These are phyloP conservation scores for Vaccinium corymbosum DNA, from an alignment of 148 eudicot species.

Conservation along the genomic window DNA sequence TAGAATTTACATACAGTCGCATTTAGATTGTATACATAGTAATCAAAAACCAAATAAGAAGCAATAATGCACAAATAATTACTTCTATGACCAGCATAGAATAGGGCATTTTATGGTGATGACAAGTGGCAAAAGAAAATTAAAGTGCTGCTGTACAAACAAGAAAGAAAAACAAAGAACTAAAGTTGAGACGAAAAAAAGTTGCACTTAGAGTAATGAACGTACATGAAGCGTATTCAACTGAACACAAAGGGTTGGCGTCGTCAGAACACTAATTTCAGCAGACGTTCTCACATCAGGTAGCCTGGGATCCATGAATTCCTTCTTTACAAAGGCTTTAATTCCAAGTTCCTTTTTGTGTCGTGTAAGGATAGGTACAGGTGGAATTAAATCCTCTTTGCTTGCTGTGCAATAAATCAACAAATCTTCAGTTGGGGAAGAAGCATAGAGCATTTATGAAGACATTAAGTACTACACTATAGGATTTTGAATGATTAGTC, in stretches of 20 bases:
- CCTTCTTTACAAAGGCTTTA: conserved; percentile 91
- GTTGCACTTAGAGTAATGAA: conserved; percentile 17
- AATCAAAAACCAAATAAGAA: conserved; percentile 8
- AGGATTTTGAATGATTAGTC: not conserved
- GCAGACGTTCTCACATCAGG: conserved; percentile 76
- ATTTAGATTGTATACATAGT: not conserved
- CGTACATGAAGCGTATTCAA: conserved; percentile 90
- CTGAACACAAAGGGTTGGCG: conserved; percentile 84
- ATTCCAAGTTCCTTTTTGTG: conserved; percentile 77
- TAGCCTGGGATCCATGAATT: conserved; percentile 60
- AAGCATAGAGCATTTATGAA: not conserved
- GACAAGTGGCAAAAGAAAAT: not conserved
- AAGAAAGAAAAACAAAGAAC: not conserved
- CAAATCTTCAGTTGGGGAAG: conserved; percentile 14
- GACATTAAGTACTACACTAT: too few relatives aligned
- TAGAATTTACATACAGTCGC: not conserved
- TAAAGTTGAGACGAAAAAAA: not conserved
- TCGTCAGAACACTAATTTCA: conserved; percentile 70
- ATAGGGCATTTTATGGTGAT: not conserved
- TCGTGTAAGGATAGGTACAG: conserved; percentile 91
- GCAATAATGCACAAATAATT: not conserved
- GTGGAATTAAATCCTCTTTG: conserved; percentile 89
- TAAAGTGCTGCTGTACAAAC: not conserved
- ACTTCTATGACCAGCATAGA: not conserved
- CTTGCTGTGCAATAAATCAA: conserved; percentile 46